Evolutionary conservation across 1,284 basidiomycete species (phyloP).

Genomic region (Lignosus rhinocerotis): DNA sequence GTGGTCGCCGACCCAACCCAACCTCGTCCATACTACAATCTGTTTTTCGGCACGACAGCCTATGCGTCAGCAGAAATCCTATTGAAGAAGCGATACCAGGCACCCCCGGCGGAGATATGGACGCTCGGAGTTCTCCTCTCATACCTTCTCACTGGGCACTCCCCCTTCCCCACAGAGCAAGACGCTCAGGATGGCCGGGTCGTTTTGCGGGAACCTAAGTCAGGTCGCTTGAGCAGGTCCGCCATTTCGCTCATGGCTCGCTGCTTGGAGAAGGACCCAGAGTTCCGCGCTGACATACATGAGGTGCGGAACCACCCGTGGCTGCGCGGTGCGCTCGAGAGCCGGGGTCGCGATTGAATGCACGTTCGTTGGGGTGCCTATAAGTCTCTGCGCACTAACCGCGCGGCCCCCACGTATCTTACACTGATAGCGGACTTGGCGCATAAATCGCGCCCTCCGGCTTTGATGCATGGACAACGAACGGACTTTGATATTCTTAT

Average conservation of each 20-base stretch:
- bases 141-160: conserved; percentile 83
- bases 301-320: conserved; percentile 80
- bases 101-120: conserved; percentile 88
- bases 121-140: conserved; percentile 88
- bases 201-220: conserved; percentile 31
- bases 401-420: background rate
- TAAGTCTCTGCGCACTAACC: background rate
- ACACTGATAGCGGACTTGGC: background rate
- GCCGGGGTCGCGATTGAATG: conserved; percentile 18
- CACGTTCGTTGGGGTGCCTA: background rate
- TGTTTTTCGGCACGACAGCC: conserved; percentile 81
- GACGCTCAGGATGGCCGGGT: conserved; percentile 59
- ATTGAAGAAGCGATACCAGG: conserved; percentile 69
- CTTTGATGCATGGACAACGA: conserved; percentile 7
- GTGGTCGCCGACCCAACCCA: conserved; percentile 70
- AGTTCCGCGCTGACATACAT: conserved; percentile 64
- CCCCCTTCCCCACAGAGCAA: conserved; percentile 76
- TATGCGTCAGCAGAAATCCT: conserved; percentile 85
- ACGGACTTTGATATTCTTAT: conserved; percentile 15
- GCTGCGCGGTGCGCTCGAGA: conserved; percentile 47
- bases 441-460: conserved; percentile 1
- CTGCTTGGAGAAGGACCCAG: conserved; percentile 77
- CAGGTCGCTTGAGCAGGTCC: conserved; percentile 22
- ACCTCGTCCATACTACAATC: conserved; percentile 67
- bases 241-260: conserved; percentile 55